A percentile compares a stretch with the other conserved stretches of the same genome.
These are phyloP conservation scores for Trametes sanguinea DNA, from an alignment of 768 basidiomycete genomes.

Conservation along the genomic window DNA sequence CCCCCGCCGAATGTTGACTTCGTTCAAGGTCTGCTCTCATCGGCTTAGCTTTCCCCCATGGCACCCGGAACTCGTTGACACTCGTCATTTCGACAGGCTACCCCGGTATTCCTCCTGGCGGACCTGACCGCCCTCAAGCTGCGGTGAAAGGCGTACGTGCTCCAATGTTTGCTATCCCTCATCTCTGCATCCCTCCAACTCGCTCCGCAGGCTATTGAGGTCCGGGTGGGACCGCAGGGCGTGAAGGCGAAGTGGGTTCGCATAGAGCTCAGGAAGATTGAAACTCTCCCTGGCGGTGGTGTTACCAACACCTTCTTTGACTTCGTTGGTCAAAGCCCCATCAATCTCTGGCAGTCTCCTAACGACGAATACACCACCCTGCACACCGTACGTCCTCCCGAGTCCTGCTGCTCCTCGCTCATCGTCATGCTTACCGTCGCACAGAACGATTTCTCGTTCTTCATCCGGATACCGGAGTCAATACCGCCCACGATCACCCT, in stretches of 20 bases:
- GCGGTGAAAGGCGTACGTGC: slow-evolving; percentile 80
- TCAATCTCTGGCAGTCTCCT: slow-evolving; percentile 76
- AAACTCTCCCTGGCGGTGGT: slow-evolving; percentile 75
- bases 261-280: slow-evolving; percentile 89
- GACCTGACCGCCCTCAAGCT: slow-evolving; percentile 75
- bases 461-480: slow-evolving; percentile 89
- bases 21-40: slow-evolving; percentile 59
- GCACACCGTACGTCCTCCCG: slow-evolving; percentile 53
- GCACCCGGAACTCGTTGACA: slow-evolving; percentile 3
- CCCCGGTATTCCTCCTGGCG: slow-evolving; percentile 84
- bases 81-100: slow-evolving; percentile 53
- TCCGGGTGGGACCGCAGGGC: slow-evolving; percentile 71
- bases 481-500: slow-evolving; percentile 85
- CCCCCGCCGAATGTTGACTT: slow-evolving; percentile 90
- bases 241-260: slow-evolving; percentile 92
- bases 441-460: slow-evolving; percentile 87
- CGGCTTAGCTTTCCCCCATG: background rate
- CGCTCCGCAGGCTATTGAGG: slow-evolving; percentile 70
- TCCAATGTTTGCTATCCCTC: background rate
- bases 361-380: slow-evolving; percentile 72
- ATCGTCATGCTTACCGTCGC: slow-evolving; percentile 7
- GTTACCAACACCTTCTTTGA: slow-evolving; percentile 74
- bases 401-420: background rate
- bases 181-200: slow-evolving; percentile 18
- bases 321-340: slow-evolving; percentile 78